phyloP scores from a whole-genome alignment of 1,139 yeast genomes.

The Suhomyces guaymorum region DNA sequence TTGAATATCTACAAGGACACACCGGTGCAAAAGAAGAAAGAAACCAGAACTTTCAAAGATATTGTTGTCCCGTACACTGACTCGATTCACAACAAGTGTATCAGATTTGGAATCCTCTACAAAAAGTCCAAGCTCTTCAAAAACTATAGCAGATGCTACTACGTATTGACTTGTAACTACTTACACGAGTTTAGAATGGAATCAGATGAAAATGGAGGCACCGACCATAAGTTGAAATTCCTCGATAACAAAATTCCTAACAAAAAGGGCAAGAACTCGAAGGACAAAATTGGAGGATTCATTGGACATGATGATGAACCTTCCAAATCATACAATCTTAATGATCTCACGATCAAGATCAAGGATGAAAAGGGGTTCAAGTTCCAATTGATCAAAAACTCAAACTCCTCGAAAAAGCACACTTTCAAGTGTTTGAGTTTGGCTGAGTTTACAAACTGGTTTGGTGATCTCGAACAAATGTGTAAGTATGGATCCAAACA shows the following conservation, averaged over 20 bases:
- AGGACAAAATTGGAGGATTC: constrained; percentile 44
- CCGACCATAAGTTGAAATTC: constrained; percentile 1
- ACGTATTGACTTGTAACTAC: constrained; percentile 47
- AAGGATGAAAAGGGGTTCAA: constrained; percentile 40
- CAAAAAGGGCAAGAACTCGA: constrained; percentile 15
- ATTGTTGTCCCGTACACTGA: constrained; percentile 37
- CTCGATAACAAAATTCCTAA: constrained; percentile 7
- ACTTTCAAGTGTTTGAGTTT: constrained; percentile 42
- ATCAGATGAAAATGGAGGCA: constrained; percentile 15
- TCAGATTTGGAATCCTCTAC: constrained; percentile 45
- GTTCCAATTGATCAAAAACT: constrained; percentile 34
- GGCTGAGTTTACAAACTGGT: constrained; percentile 39
- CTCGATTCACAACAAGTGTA: constrained; percentile 47
- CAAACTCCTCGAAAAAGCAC: constrained; percentile 32
- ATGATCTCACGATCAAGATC: constrained; percentile 35
- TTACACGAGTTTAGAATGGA: constrained; percentile 48
- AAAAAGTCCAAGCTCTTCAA: constrained; percentile 46
- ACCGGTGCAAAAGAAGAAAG: constrained; percentile 28
- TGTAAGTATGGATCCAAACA: constrained; percentile 40
- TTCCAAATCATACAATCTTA: constrained; percentile 44
- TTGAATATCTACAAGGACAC: constrained; percentile 35
- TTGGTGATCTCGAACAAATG: constrained; percentile 40
- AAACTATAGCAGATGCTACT: constrained; percentile 41
- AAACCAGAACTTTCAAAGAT: constrained; percentile 32
- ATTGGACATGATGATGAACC: constrained; percentile 47